phyloP scores from a whole-genome alignment of 805 yeast genomes.

The Blastobotrys terrestris region DNA sequence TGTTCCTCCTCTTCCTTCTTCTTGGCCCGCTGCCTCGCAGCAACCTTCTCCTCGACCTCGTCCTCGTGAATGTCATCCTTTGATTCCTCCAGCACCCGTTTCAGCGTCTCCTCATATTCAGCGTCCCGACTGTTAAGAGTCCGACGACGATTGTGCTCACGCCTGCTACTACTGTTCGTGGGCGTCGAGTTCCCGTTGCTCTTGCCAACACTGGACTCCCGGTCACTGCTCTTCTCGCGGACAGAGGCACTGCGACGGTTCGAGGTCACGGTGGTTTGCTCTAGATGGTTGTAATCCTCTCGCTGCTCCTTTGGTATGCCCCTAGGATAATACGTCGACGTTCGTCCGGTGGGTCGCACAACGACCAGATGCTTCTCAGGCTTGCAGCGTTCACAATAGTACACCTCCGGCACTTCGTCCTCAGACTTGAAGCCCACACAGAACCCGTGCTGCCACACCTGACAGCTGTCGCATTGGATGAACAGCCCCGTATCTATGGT shows the following conservation, averaged over 20 bases:
- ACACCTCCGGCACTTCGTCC: conserved; percentile 80
- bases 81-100: conserved; percentile 36
- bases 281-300: neutral
- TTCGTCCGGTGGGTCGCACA: conserved; percentile 42
- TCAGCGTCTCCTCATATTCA: conserved; percentile 26
- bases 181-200: neutral
- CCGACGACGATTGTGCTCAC: conserved; percentile 10
- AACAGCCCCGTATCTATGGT: conserved; percentile 86
- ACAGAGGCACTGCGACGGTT: conserved; percentile 13
- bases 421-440: conserved; percentile 82
- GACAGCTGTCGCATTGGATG: conserved; percentile 90
- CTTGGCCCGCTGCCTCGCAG: neutral
- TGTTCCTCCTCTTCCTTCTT: neutral
- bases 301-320: conserved; percentile 17
- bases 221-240: neutral
- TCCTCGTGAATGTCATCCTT: conserved; percentile 31
- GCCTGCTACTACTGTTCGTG: neutral
- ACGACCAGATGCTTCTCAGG: conserved; percentile 71
- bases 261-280: conserved; percentile 2
- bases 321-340: conserved; percentile 45
- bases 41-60: conserved; percentile 19
- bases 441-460: conserved; percentile 96
- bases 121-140: conserved; percentile 21
- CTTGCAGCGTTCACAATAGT: conserved; percentile 89
- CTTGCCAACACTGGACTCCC: conserved; percentile 1